Base-by-base conservation (phyloP, 495 filamentous ascomycete species). In the Penicillium odoratum region DNA sequence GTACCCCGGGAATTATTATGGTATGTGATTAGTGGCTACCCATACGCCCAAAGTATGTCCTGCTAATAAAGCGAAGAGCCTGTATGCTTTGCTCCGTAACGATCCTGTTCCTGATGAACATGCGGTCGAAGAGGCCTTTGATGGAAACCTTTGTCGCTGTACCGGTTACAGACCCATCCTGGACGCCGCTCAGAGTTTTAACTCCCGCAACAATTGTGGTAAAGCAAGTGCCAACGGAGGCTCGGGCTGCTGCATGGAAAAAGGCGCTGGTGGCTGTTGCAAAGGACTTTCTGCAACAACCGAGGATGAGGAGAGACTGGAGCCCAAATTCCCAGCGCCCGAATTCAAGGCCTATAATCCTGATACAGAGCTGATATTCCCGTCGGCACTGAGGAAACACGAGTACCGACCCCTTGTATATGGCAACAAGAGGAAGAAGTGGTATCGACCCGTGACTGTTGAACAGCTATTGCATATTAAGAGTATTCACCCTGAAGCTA, bases 1-100 rank as follows among this genome's bases (percentile, higher is more conserved):
- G 94, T 67, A 98, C 94, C 6, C 94, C 93, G 4, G 94, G 94
- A 8, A 98, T 98, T 70, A 93, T 97, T 51, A 98, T 98, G 94
- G 83, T 84, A 68, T 18, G 74, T 9, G 3, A 30, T 15, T 30
- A 8, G 13, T 51, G 13, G 38, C 38, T 21, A 21, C 15, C 56
- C 16, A 29, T 1, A 16, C 43, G 1, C 16, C 4, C n/a, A 26
- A 31, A 21, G 25, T n/a, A 8, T 34, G 11, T 7, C 3, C 28
- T 30, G 49, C 53, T 64, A 33, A 60, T 7, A 9, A 1, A 7
- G 15, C 3, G 48, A 15, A 69, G 67, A 68, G 64, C 21, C 61
- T 75, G 4, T 74, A 73, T 58, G 67, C 93, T 15, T 80, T 96
- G 51, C 77, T 95, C 48, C 81, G 88, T 57, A 96, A 93, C 67